These are phyloP conservation scores for Dactylellina parvicollis DNA, from an alignment of 2,329 filamentous ascomycete species.

Conservation along the genomic window DNA sequence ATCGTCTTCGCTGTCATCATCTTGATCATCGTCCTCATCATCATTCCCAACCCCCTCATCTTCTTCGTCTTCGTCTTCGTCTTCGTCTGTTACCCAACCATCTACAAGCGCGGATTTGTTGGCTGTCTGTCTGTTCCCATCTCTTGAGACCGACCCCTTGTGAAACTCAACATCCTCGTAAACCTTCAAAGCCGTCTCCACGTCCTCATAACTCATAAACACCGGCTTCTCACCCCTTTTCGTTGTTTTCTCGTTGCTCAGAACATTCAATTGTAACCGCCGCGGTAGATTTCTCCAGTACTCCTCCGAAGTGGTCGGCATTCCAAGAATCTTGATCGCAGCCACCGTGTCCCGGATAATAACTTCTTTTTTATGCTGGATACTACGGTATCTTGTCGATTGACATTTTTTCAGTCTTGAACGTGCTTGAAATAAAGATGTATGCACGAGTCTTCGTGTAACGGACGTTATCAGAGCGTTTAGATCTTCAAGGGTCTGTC, in stretches of 20 bases:
- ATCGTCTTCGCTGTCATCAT: not conserved
- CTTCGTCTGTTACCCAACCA: slow-evolving; percentile 44
- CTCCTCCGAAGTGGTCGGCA: slow-evolving; percentile 48
- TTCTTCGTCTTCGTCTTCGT: slow-evolving; percentile 17
- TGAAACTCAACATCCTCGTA: slow-evolving; percentile 29
- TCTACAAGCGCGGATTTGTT: not conserved
- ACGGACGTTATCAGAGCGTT: slow-evolving; percentile 22
- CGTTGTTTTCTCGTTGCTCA: not conserved
- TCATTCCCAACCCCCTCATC: slow-evolving; percentile 41
- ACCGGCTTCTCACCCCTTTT: slow-evolving; percentile 13
- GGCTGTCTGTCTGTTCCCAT: not conserved
- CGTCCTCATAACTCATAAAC: slow-evolving; percentile 37
- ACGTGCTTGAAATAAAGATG: slow-evolving; percentile 34
- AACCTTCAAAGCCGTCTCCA: slow-evolving; percentile 39
- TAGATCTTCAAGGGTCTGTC: slow-evolving; percentile 40
- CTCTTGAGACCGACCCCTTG: not conserved
- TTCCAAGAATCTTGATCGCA: slow-evolving; percentile 42
- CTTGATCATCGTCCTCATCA: slow-evolving; percentile 21
- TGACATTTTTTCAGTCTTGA: slow-evolving; percentile 16
- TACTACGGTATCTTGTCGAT: not conserved
- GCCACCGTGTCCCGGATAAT: slow-evolving; percentile 19
- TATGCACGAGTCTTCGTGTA: slow-evolving; percentile 36
- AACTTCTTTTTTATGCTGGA: slow-evolving; percentile 4
- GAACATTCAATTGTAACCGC: slow-evolving; percentile 23
- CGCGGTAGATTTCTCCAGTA: slow-evolving; percentile 40